Conservation (phyloP, 2,329 filamentous ascomycete species). For the Phialemonium atrogriseum region DNA sequence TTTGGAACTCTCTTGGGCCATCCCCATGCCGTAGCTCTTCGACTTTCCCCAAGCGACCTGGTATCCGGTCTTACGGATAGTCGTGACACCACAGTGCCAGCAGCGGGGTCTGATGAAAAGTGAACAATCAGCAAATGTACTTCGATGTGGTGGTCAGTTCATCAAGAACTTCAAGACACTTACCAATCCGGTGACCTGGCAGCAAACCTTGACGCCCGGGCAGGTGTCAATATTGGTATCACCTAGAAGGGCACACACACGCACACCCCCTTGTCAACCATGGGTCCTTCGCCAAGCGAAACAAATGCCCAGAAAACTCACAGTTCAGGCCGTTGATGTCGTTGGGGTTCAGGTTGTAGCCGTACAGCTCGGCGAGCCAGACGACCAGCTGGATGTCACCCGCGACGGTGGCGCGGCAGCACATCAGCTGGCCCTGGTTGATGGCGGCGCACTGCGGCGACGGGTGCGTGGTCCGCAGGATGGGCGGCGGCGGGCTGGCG, state of each 20-base stretch:
- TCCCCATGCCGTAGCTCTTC: too few relatives aligned
- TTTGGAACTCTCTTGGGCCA: too few relatives aligned
- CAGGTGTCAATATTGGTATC: conserved; percentile 15
- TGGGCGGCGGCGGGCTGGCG: conserved; percentile 16
- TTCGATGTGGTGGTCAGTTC: not conserved
- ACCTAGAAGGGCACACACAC: conserved; percentile 9
- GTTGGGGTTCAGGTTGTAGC: conserved; percentile 20
- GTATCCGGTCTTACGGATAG: conserved; percentile 1
- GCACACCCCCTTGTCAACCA: not conserved
- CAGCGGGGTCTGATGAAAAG: conserved; percentile 16
- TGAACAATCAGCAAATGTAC: conserved; percentile 4
- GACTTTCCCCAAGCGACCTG: not conserved
- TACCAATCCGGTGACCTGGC: conserved; percentile 21
- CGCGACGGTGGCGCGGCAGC: conserved; percentile 18
- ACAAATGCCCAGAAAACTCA: too few relatives aligned
- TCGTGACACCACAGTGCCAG: conserved; percentile 20
- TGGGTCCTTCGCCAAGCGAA: too few relatives aligned
- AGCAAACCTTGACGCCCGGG: conserved; percentile 21
- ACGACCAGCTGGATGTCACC: conserved; percentile 19
- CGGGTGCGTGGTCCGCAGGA: conserved; percentile 15
- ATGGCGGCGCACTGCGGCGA: conserved; percentile 19
- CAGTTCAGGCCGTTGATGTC: conserved; percentile 21
- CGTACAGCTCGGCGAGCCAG: conserved; percentile 19
- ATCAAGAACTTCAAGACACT: too few relatives aligned
- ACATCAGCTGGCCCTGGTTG: conserved; percentile 20